These are phyloP conservation scores for Dactylellina drechsleri DNA, from an alignment of 2,329 filamentous ascomycete species.

Conservation along the genomic window DNA sequence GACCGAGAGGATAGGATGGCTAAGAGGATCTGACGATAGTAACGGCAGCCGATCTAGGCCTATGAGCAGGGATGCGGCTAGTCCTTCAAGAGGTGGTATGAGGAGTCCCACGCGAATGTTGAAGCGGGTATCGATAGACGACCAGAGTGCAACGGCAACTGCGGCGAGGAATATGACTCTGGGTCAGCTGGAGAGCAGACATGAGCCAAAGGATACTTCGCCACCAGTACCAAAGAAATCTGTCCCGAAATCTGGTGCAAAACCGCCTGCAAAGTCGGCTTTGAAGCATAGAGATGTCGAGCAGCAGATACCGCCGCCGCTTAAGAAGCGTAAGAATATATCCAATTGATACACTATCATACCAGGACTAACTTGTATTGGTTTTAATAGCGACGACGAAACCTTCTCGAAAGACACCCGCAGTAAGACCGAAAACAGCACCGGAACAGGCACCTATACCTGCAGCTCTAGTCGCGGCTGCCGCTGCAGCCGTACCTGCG, in stretches of 20 bases:
- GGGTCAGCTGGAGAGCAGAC: slow-evolving; percentile 25
- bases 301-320: slow-evolving; percentile 4
- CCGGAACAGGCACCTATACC: slow-evolving; percentile 2
- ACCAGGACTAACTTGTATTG: neutral
- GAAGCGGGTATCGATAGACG: slow-evolving; percentile 23
- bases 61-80: slow-evolving; percentile 32
- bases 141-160: neutral
- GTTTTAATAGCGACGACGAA: slow-evolving; percentile 13
- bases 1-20: slow-evolving; percentile 52
- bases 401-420: slow-evolving; percentile 7
- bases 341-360: neutral
- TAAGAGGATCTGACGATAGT: slow-evolving; percentile 31
- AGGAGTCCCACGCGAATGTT: slow-evolving; percentile 16
- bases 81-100: neutral
- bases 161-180: slow-evolving; percentile 17
- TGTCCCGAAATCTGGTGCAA: slow-evolving; percentile 14
- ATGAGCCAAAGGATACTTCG: slow-evolving; percentile 22
- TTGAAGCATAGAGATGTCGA: slow-evolving; percentile 15
- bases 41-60: slow-evolving; percentile 28
- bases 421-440: slow-evolving; percentile 26
- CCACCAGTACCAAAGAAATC: slow-evolving; percentile 3
- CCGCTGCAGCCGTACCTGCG: slow-evolving; percentile 19
- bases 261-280: slow-evolving; percentile 11
- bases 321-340: slow-evolving; percentile 27
- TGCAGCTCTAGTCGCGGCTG: slow-evolving; percentile 18